These are phyloP conservation scores for Phenoliferia sp. DNA, from an alignment of 1,284 basidiomycete genomes.

Conservation along the genomic window DNA sequence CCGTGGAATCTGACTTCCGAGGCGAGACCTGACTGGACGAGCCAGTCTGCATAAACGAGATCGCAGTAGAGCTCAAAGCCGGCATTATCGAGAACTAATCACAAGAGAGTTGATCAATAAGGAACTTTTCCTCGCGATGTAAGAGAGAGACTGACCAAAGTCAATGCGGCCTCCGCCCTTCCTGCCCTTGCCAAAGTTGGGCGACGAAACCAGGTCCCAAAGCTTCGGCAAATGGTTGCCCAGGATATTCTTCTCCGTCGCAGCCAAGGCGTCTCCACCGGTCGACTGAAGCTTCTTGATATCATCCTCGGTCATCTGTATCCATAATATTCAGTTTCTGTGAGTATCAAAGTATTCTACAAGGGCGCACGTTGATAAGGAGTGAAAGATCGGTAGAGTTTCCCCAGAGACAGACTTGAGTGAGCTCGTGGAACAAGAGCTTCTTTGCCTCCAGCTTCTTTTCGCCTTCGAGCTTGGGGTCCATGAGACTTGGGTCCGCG, in stretches of 20 bases:
- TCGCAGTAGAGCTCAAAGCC: conserved; percentile 92
- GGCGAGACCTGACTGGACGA: conserved; percentile 85
- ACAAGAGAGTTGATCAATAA: conserved; percentile 33
- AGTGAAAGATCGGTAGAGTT: conserved; percentile 96
- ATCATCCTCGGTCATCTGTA: conserved; percentile 88
- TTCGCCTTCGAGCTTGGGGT: conserved; percentile 54
- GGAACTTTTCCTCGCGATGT: not conserved
- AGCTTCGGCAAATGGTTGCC: conserved; percentile 75
- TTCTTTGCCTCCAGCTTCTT: conserved; percentile 71
- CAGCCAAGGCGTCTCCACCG: conserved; percentile 88
- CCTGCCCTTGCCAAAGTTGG: conserved; percentile 45
- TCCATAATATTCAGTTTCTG: not conserved
- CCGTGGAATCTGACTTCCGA: conserved; percentile 86
- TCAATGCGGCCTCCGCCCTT: conserved; percentile 77
- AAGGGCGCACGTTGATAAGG: conserved; percentile 64
- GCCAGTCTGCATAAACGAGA: conserved; percentile 79
- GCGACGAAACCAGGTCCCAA: conserved; percentile 65
- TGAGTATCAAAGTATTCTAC: not conserved
- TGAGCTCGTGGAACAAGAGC: conserved; percentile 87
- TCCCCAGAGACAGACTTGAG: conserved; percentile 83
- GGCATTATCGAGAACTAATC: conserved; percentile 49
- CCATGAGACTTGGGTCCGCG: conserved; percentile 68
- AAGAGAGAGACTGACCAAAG: conserved; percentile 48
- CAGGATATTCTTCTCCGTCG: conserved; percentile 90
- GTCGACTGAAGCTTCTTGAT: conserved; percentile 97